Base-by-base conservation (phyloP, 2,329 filamentous ascomycete genomes). In the Fonsecaea erecta region DNA sequence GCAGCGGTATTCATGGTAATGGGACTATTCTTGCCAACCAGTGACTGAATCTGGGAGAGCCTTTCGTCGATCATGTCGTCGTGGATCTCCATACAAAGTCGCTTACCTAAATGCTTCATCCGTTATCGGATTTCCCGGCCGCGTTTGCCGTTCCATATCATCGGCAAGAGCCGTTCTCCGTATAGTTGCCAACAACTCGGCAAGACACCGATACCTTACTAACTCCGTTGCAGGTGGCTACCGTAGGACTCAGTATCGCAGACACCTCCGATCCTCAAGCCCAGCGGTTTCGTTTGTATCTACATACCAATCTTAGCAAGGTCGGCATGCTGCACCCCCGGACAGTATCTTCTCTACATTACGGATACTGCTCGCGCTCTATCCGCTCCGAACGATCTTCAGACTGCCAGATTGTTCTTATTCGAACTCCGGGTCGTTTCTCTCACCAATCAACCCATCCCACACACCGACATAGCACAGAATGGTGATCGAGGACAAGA, bases 401-500 rank as follows among this genome's bases (percentile, higher is more conserved):
- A 12, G 32, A 6, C 32, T 34, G 32, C 32, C 9, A 5, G 32
- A 34, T 30, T 30, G 6, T 34, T 34, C 32, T 34, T 11, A n/a
- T 34, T 5, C 12, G 32, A 34, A 34, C 32, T 34, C 32, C 11
- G 5, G 32, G 32, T 7, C 7, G 4, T 11, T 34, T 5, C 32
- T 34, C 11, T 2, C 9, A 34, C 37, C n/a, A n/a, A 40, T n/a
- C n/a, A 3, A n/a, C 16, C n/a, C n/a, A 40, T n/a, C 2, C 14
- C 2, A n/a, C n/a, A n/a, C n/a, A n/a, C n/a, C 16, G 2, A n/a
- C 37, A n/a, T 40, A n/a, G 26, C 18, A 11, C 43, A 24, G 18
- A 7, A 48, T 48, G 43, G 43, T 48, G 18, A 48, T 48, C 18
- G 43, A 48, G 43, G 43, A 48, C 43, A 48, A 48, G 43, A 48